Conservation (phyloP, 1,284 basidiomycete species). For the Cerioporus squamosus region DNA sequence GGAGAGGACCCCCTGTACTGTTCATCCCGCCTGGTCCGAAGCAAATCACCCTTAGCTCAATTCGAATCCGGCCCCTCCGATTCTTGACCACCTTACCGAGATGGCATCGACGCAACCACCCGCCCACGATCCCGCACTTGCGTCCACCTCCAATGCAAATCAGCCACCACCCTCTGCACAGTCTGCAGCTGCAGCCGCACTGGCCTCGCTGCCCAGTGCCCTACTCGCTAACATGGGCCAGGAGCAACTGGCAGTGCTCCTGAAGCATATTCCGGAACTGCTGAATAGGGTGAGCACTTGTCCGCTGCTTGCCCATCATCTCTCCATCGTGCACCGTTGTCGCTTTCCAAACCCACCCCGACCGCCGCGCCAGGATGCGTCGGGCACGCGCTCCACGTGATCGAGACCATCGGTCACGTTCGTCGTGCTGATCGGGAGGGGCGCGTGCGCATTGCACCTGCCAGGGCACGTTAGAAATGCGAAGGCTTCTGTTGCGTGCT, state of each 20-base stretch:
- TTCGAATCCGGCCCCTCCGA: neutral
- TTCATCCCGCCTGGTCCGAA: slow-evolving; percentile 2
- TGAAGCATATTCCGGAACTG: slow-evolving; percentile 53
- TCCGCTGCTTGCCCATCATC: slow-evolving; percentile 3
- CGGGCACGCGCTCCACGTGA: slow-evolving; percentile 30
- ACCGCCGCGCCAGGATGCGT: slow-evolving; percentile 20
- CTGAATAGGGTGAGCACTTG: slow-evolving; percentile 36
- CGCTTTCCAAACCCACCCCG: neutral
- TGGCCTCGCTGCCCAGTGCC: slow-evolving; percentile 8
- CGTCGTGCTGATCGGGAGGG: slow-evolving; percentile 20
- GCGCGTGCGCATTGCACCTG: slow-evolving; percentile 7
- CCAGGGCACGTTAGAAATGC: neutral
- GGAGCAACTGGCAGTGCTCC: slow-evolving; percentile 53
- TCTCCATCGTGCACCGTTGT: slow-evolving; percentile 5
- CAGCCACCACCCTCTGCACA: slow-evolving; percentile 13
- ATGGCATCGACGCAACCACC: slow-evolving; percentile 35
- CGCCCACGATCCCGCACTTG: slow-evolving; percentile 32
- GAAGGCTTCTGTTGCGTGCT: slow-evolving; percentile 2
- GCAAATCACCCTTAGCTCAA: neutral
- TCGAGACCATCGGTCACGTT: slow-evolving; percentile 33
- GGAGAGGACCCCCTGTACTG: neutral
- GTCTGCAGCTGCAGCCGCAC: slow-evolving; percentile 7
- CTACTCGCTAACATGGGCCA: slow-evolving; percentile 41
- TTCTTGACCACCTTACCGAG: slow-evolving; percentile 6
- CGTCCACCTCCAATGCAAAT: slow-evolving; percentile 10